Conservation (phyloP, 352 stramenopile genomes). For the Phytophthora syringae region DNA sequence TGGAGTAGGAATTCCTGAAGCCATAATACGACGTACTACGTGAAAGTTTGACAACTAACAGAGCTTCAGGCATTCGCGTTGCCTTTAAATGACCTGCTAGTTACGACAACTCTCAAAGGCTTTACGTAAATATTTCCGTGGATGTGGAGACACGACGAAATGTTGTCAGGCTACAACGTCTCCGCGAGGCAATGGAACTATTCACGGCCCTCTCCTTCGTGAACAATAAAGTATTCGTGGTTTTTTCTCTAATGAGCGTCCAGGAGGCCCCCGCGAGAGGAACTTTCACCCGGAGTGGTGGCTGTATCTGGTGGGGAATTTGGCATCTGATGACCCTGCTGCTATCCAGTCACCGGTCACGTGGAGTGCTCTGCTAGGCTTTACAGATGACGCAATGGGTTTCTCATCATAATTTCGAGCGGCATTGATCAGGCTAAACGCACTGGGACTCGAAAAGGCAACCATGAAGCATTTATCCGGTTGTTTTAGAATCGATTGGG, state of each 20-base stretch:
- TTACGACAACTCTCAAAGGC: neutral
- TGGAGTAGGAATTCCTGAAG: neutral
- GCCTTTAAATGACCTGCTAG: too few relatives aligned
- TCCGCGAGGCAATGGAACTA: slow-evolving; percentile 12
- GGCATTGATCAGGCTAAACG: neutral
- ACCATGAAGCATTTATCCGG: neutral
- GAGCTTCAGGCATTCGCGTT: neutral
- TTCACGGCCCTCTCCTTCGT: neutral
- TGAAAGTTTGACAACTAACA: neutral
- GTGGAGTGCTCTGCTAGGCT: neutral
- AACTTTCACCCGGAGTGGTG: neutral
- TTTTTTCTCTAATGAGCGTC: neutral
- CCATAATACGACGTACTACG: neutral
- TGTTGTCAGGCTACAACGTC: neutral
- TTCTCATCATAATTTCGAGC: slow-evolving; percentile 3
- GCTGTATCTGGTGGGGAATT: neutral
- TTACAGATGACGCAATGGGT: neutral
- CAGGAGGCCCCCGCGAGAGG: neutral
- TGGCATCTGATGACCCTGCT: neutral
- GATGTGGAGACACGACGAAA: neutral
- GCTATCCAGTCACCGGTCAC: neutral
- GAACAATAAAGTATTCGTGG: neutral
- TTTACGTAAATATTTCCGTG: neutral
- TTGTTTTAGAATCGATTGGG: neutral
- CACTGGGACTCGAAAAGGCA: neutral